A percentile compares a stretch with the other conserved stretches of the same genome.
Evolutionary conservation across 306 rosid species (phyloP).

Genomic region (Ammopiptanthus mongolicus): DNA sequence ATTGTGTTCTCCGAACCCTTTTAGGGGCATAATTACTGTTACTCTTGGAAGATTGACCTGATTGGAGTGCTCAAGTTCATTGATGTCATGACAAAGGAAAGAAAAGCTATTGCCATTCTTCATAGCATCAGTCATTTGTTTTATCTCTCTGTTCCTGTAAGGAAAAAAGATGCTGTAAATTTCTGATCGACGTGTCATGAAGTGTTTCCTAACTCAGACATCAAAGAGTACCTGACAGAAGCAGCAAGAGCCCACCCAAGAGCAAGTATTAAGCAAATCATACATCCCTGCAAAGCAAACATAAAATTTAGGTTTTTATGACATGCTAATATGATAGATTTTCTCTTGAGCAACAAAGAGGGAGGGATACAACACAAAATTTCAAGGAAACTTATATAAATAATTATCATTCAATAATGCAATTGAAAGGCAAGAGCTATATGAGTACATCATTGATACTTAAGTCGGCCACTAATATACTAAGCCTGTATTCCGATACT

Average conservation of each 20-base stretch:
- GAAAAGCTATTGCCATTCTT: slow-evolving; percentile 65
- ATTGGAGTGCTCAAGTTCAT: slow-evolving; percentile 79
- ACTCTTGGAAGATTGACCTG: slow-evolving; percentile 87
- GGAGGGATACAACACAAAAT: neutral
- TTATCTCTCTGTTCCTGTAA: slow-evolving; percentile 86
- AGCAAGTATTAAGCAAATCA: slow-evolving; percentile 72
- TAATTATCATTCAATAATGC: neutral
- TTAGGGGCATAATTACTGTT: slow-evolving; percentile 85
- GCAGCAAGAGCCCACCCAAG: slow-evolving; percentile 92
- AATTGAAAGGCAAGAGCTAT: neutral
- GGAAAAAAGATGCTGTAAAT: neutral
- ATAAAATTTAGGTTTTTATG: neutral
- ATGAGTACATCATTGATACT: neutral
- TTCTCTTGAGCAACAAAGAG: slow-evolving; percentile 1
- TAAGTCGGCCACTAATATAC: neutral
- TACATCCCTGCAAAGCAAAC: slow-evolving; percentile 60
- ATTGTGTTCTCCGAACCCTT: slow-evolving; percentile 98
- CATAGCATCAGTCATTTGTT: slow-evolving; percentile 57
- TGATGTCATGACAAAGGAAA: slow-evolving; percentile 73
- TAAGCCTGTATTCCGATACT: neutral
- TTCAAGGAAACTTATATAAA: slow-evolving; percentile 2
- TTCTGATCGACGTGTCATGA: slow-evolving; percentile 1
- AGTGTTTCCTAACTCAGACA: neutral
- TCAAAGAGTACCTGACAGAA: slow-evolving; percentile 67
- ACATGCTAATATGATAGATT: neutral